Conservation (phyloP, 331 rosid species). For the Dryas integrifolia region DNA sequence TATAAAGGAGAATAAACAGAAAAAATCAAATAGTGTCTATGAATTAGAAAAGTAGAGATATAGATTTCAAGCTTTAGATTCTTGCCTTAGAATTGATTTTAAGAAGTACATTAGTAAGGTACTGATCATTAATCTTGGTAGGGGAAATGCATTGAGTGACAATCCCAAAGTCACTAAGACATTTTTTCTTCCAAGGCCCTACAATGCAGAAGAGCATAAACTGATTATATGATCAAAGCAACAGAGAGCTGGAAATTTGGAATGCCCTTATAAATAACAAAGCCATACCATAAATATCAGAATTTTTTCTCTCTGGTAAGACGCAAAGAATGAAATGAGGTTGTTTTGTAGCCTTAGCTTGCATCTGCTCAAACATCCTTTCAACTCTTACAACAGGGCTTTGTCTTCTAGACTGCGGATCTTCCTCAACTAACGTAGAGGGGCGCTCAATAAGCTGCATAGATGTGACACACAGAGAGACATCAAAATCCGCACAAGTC, state of each 20-base stretch:
- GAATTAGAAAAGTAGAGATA: not conserved
- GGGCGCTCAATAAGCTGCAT: conserved; percentile 82
- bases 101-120: conserved; percentile 79
- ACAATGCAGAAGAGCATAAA: conserved; percentile 22
- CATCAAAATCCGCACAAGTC: conserved; percentile 11
- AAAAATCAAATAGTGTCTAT: conserved; percentile 16
- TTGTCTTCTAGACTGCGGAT: conserved; percentile 48
- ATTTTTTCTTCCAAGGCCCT: conserved; percentile 93
- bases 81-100: conserved; percentile 89
- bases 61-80: not conserved
- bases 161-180: conserved; percentile 71
- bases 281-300: conserved; percentile 69
- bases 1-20: conserved; percentile 24
- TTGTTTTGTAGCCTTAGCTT: conserved; percentile 42
- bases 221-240: conserved; percentile 4
- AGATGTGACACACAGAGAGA: conserved; percentile 8
- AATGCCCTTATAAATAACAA: not conserved
- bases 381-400: conserved; percentile 78
- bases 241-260: conserved; percentile 3
- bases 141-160: conserved; percentile 85
- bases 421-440: conserved; percentile 74
- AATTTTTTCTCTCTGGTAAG: conserved; percentile 76
- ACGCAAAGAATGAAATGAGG: conserved; percentile 83
- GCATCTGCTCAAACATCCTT: conserved; percentile 65
- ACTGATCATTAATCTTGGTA: conserved; percentile 71